Percentiles rank a stretch among this genome's conserved stretches.
phyloP scores from a whole-genome alignment of 2,329 filamentous ascomycete species.

The Didymosphaeria variabile region DNA sequence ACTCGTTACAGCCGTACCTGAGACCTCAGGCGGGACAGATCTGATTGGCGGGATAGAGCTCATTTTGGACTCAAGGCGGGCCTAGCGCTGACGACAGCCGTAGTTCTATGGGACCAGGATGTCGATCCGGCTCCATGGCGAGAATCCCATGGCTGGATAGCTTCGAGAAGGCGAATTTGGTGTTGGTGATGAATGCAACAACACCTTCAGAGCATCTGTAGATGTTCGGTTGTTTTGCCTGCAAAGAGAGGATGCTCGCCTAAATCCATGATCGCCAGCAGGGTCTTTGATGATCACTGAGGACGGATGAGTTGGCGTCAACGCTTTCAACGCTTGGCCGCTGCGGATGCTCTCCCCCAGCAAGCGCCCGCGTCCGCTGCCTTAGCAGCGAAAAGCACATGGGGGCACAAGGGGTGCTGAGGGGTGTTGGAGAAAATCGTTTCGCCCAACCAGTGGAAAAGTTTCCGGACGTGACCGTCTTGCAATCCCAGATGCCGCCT shows the following conservation, averaged over 20 bases:
- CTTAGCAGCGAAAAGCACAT: slow-evolving; percentile 7
- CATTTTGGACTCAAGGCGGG: background rate
- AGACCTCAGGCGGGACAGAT: background rate
- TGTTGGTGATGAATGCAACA: background rate
- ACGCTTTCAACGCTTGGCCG: background rate
- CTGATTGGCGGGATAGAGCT: slow-evolving; percentile 2
- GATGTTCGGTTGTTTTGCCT: background rate
- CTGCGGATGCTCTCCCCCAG: background rate
- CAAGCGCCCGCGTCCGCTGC: slow-evolving; percentile 9
- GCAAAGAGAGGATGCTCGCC: background rate
- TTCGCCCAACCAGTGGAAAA: background rate
- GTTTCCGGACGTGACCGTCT: background rate
- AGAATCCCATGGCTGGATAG: background rate
- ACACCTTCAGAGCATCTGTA: background rate
- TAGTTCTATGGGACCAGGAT: background rate
- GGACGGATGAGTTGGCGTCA: background rate
- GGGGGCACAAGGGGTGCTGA: background rate
- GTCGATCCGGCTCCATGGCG: slow-evolving; percentile 1
- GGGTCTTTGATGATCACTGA: background rate
- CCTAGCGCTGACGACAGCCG: slow-evolving; percentile 15
- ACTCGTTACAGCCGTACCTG: slow-evolving; percentile 9
- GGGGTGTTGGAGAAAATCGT: background rate
- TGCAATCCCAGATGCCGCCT: background rate
- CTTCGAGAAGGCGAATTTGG: background rate
- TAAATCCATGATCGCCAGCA: slow-evolving; percentile 10